Evolutionary conservation across 768 basidiomycete genomes (phyloP), one percentile per base, ranked within the genome.

Genomic region (Saitozyma sp.): DNA sequence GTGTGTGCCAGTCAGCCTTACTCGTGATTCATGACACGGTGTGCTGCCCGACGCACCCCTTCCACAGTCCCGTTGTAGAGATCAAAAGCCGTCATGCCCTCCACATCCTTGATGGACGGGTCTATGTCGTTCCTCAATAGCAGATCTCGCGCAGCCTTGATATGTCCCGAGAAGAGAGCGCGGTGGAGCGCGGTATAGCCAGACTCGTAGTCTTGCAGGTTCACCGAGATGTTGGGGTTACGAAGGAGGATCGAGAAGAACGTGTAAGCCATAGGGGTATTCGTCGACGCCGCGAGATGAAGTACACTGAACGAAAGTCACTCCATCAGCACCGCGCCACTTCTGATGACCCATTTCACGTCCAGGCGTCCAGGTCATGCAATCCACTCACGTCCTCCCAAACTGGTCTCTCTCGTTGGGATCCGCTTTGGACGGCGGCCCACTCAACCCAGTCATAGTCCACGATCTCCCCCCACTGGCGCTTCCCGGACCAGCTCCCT

Each of bases 111-210:
- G 61, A 89, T 67, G 6, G 84, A 80, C 0, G 82, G 79, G 75
- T 96, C 90, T 20, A 86, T 86, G 70, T 95, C 92, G 19, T 83
- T 71, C 45, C 87, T 85, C 70, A 88, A 86, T 56, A 96, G 80
- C 8, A 98, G 84, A 42, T 93, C 82, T 51, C 90, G 80, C 3
- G 89, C 92, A 56, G 66, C 69, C 65, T 77, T 59, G 62, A 81
- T 65, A 57, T 80, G 91, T 0, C 90, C 91, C 43, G 83, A 78
- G 75, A 92, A 96, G 68, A 94, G 78, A 1, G 91, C 91, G 53
- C 92, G 82, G 72, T 99, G 95, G 19, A 98, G 81, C 8, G 94
- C 85, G 0, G 92, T 95, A 90, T 92, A 97, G 60, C 88, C 88
- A 61, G 86, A 90, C 82, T 98, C 95, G 57, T 77, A 77, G 78